Conservation (phyloP, 768 basidiomycete species). For the Artomyces pyxidatus region DNA sequence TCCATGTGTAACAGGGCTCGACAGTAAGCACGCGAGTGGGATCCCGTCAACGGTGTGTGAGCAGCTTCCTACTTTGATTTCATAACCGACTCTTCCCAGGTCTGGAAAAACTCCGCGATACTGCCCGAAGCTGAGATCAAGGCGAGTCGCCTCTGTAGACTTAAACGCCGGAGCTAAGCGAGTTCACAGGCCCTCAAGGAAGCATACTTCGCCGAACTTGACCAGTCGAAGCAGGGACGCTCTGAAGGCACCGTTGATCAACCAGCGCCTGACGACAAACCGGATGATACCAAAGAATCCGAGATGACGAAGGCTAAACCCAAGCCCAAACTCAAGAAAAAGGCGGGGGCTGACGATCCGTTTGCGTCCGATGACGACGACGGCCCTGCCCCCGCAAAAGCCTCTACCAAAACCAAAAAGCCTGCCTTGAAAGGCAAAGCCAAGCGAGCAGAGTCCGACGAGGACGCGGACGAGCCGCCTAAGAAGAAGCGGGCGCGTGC, state of each 20-base stretch:
- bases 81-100: conserved; percentile 26
- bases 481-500: neutral
- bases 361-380: conserved; percentile 48
- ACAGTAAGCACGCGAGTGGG: conserved; percentile 72
- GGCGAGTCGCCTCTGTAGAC: conserved; percentile 27
- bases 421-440: neutral
- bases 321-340: conserved; percentile 43
- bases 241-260: too few species aligned
- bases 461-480: neutral
- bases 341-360: conserved; percentile 34
- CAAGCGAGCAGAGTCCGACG: neutral
- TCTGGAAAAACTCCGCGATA: conserved; percentile 60
- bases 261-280: too few species aligned
- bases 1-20: conserved; percentile 49
- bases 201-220: conserved; percentile 44
- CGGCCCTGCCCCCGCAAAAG: neutral
- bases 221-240: conserved; percentile 20
- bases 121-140: conserved; percentile 56
- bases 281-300: conserved; percentile 1
- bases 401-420: neutral
- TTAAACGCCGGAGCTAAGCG: too few species aligned
- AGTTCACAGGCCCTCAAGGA: conserved; percentile 52
- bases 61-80: neutral
- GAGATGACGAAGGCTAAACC: conserved; percentile 27
- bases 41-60: conserved; percentile 56